A percentile compares a stretch with the other conserved stretches of the same genome.
Evolutionary conservation across 805 yeast species (phyloP).

Genomic region (Kazachstania martiniae): DNA sequence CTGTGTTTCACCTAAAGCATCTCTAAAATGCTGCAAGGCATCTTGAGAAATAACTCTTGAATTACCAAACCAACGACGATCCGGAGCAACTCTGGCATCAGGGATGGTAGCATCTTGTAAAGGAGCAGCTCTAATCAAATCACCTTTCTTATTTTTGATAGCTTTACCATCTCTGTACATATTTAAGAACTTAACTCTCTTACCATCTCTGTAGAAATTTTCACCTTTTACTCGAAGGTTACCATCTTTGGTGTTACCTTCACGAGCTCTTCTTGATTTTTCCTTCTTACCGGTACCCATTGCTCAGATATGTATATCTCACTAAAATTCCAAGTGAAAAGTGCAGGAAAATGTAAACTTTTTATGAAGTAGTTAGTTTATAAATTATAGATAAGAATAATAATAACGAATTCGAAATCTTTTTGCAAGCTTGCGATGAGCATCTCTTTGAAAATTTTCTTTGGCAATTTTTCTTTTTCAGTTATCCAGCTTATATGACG

Average conservation of each 20-base stretch:
- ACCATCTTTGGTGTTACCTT: constrained; percentile 75
- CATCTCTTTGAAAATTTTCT: neutral
- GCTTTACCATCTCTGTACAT: constrained; percentile 94
- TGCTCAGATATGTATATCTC: too few relatives aligned
- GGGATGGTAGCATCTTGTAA: constrained; percentile 84
- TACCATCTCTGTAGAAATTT: constrained; percentile 90
- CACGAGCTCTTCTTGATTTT: constrained; percentile 73
- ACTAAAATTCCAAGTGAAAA: too few relatives aligned
- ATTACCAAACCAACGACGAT: constrained; percentile 95
- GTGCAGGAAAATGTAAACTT: too few relatives aligned
- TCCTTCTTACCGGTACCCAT: constrained; percentile 96
- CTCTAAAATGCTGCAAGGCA: constrained; percentile 87
- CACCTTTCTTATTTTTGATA: constrained; percentile 77
- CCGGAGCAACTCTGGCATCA: constrained; percentile 88
- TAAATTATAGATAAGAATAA: neutral
- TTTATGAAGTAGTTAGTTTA: too few relatives aligned
- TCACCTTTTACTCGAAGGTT: constrained; percentile 93
- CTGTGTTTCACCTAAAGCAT: constrained; percentile 80
- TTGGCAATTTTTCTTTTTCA: neutral
- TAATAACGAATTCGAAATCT: neutral
- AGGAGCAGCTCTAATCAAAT: constrained; percentile 74
- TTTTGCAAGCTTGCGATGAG: constrained; percentile 1
- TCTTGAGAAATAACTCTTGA: constrained; percentile 96
- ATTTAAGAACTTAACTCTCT: constrained; percentile 75
- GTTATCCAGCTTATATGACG: neutral